phyloP scores from a whole-genome alignment of 1,284 basidiomycete genomes.

The Schizophyllum commune region DNA sequence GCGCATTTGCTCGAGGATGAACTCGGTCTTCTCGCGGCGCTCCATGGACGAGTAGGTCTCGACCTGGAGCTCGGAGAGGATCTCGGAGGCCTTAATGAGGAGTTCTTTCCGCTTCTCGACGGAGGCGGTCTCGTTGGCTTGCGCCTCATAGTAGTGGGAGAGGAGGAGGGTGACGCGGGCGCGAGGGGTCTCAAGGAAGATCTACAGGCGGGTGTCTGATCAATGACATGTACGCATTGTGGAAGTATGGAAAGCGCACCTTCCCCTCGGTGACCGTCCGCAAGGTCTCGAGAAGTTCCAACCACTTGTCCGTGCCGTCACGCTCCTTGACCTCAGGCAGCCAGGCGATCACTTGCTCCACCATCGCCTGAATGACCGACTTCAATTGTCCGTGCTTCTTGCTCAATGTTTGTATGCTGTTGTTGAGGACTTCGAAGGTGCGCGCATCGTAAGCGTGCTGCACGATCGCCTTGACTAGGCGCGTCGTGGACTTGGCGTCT shows the following conservation, averaged over 20 bases:
- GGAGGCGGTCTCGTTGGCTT: conserved; percentile 38
- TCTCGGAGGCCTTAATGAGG: conserved; percentile 77
- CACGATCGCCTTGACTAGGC: conserved; percentile 70
- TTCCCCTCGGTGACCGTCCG: conserved; percentile 95
- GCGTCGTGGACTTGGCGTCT: conserved; percentile 85
- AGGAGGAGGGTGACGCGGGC: conserved; percentile 88
- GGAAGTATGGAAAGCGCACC: conserved; percentile 32
- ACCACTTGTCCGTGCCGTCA: conserved; percentile 70
- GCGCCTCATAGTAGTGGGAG: conserved; percentile 75
- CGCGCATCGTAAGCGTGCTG: conserved; percentile 68
- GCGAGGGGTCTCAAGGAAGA: conserved; percentile 95
- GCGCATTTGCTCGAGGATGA: conserved; percentile 98
- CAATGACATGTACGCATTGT: conserved; percentile 1
- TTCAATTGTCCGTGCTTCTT: conserved; percentile 99
- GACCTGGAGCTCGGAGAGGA: conserved; percentile 92
- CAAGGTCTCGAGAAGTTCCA: conserved; percentile 84
- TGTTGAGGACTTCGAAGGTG: conserved; percentile 67
- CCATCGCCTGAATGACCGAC: conserved; percentile 83
- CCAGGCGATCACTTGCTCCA: conserved; percentile 80
- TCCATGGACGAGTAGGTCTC: conserved; percentile 99
- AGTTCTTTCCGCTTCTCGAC: conserved; percentile 51
- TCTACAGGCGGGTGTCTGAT: conserved; percentile 55
- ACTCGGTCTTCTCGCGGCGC: conserved; percentile 95
- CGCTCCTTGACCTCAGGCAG: conserved; percentile 65
- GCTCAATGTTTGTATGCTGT: conserved; percentile 66